phyloP scores from a whole-genome alignment of 139 green algal species.

The Chlorella sp. region DNA sequence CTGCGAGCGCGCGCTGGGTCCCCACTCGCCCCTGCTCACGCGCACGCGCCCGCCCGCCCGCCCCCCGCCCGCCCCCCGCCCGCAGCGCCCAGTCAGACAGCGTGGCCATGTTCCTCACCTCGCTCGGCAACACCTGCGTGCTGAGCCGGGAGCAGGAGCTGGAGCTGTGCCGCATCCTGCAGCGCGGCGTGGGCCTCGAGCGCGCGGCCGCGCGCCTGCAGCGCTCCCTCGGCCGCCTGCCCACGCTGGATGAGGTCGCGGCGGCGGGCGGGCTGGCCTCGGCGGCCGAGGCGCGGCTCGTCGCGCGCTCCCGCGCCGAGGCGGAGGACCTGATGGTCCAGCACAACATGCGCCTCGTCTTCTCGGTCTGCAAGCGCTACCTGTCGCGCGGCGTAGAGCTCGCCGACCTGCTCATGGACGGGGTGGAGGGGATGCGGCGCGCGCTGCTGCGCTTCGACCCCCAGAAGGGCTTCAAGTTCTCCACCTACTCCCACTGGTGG shows the following conservation, averaged over 20 bases:
- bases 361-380: slow-evolving; percentile 41
- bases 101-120: slow-evolving; percentile 5
- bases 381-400: slow-evolving; percentile 17
- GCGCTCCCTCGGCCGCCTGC: not conserved
- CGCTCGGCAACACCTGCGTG: slow-evolving; percentile 32
- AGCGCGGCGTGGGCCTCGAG: slow-evolving; percentile 19
- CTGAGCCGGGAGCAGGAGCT: slow-evolving; percentile 28
- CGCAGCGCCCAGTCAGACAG: not conserved
- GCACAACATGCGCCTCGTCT: slow-evolving; percentile 40
- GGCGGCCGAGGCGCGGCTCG: slow-evolving; percentile 5
- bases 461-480: slow-evolving; percentile 78
- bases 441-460: slow-evolving; percentile 79
- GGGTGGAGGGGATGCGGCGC: slow-evolving; percentile 54
- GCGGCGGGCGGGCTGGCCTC: slow-evolving; percentile 14
- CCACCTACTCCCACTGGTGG: slow-evolving; percentile 89
- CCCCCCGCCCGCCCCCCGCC: not conserved
- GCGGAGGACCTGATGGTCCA: slow-evolving; percentile 41
- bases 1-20: too few relatives aligned
- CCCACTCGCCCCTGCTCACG: not conserved
- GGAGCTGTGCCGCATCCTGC: slow-evolving; percentile 23
- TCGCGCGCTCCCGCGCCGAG: slow-evolving; percentile 17
- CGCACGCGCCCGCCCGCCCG: not conserved
- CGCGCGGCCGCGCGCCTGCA: slow-evolving; percentile 1
- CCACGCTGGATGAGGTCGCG: slow-evolving; percentile 6
- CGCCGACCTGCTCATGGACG: slow-evolving; percentile 46